These are phyloP conservation scores for Aspergillus sp. DNA, from an alignment of 2,329 filamentous ascomycete species.

Conservation along the genomic window DNA sequence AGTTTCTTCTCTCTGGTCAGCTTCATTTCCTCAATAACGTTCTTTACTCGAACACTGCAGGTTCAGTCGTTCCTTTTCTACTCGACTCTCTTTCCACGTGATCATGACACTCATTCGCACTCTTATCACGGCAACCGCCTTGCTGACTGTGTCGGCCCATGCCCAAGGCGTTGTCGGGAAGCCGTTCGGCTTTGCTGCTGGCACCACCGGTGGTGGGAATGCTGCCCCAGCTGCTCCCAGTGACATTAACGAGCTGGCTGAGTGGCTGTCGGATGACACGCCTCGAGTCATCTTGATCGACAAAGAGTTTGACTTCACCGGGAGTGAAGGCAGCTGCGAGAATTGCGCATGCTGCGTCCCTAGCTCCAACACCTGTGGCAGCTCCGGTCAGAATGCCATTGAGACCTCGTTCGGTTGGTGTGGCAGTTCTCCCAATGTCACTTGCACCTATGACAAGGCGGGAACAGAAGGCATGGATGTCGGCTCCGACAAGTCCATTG, in stretches of 20 bases:
- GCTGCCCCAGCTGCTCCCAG: conserved; percentile 53
- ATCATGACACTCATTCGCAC: conserved; percentile 20
- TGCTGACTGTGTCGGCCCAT: conserved; percentile 18
- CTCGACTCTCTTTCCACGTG: neutral
- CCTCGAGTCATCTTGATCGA: conserved; percentile 60
- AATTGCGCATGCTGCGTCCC: conserved; percentile 31
- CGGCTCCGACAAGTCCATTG: conserved; percentile 55
- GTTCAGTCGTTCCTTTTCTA: neutral
- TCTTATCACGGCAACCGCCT: conserved; percentile 16
- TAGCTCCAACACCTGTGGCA: conserved; percentile 33
- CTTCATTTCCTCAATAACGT: neutral
- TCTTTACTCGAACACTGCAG: neutral
- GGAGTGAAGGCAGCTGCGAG: conserved; percentile 20
- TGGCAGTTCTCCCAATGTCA: conserved; percentile 51
- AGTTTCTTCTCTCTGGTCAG: neutral
- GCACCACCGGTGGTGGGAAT: conserved; percentile 59
- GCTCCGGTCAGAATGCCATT: conserved; percentile 56
- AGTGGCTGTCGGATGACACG: conserved; percentile 55
- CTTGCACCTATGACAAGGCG: conserved; percentile 50
- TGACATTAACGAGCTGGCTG: conserved; percentile 54
- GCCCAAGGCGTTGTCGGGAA: conserved; percentile 26
- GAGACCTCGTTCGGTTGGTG: conserved; percentile 53
- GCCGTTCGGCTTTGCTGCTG: conserved; percentile 48
- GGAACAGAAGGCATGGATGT: conserved; percentile 51
- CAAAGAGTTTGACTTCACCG: conserved; percentile 41